Percentiles rank a stretch among this genome's conserved stretches.
Evolutionary conservation across 768 basidiomycete species (phyloP).

Genomic region (Suillus discolor): DNA sequence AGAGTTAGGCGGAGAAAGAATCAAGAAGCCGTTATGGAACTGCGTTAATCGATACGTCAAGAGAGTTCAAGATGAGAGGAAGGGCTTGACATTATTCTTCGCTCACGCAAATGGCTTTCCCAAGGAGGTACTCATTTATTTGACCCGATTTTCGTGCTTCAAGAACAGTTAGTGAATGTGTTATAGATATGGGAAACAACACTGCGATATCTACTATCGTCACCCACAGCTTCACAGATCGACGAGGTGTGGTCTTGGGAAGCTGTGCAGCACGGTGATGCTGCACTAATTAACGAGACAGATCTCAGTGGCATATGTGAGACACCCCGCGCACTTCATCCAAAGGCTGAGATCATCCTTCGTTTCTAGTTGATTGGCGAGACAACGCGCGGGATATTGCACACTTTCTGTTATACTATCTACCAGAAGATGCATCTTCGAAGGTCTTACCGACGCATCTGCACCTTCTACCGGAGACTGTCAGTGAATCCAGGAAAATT

Average conservation of each 20-base stretch:
- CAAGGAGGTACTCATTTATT: constrained; percentile 62
- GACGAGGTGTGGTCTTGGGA: constrained; percentile 86
- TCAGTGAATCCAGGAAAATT: constrained; percentile 43
- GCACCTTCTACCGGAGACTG: constrained; percentile 44
- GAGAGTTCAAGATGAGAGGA: constrained; percentile 13
- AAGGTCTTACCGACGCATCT: constrained; percentile 54
- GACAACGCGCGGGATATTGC: constrained; percentile 79
- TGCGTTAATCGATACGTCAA: constrained; percentile 71
- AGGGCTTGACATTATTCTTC: constrained; percentile 69
- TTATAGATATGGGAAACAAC: constrained; percentile 79
- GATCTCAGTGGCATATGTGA: constrained; percentile 61
- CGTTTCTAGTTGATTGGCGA: constrained; percentile 66
- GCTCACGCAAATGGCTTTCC: constrained; percentile 88
- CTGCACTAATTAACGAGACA: constrained; percentile 66
- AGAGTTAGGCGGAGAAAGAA: constrained; percentile 17
- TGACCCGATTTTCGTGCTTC: neutral
- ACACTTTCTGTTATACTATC: constrained; percentile 69
- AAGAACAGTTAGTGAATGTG: neutral
- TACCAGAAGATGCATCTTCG: constrained; percentile 48
- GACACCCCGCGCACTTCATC: constrained; percentile 23
- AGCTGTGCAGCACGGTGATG: constrained; percentile 82
- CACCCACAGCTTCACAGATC: constrained; percentile 43
- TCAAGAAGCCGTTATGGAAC: constrained; percentile 57
- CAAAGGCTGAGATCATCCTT: neutral
- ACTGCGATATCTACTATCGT: constrained; percentile 52